Evolutionary conservation across 139 green algal species (phyloP).

Genomic region (Gonium pectorale): DNA sequence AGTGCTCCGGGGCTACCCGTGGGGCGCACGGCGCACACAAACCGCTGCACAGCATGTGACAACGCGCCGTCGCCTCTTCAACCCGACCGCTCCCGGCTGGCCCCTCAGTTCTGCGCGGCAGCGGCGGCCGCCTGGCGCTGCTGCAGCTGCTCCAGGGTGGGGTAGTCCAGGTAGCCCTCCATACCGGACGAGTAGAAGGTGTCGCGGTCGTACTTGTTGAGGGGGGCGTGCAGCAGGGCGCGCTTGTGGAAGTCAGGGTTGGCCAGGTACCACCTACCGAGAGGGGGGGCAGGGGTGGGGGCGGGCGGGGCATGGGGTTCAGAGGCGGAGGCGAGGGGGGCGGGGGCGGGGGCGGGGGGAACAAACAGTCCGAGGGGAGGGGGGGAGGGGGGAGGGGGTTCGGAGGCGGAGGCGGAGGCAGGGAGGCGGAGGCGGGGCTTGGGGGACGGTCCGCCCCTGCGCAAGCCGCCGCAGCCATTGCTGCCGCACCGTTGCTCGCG

Average conservation of each 20-base stretch:
- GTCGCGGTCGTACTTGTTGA: slow-evolving; percentile 83
- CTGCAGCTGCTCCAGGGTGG: slow-evolving; percentile 74
- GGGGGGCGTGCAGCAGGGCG: slow-evolving; percentile 64
- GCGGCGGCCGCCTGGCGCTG: background rate
- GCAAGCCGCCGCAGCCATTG: no score
- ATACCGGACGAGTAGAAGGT: slow-evolving; percentile 76
- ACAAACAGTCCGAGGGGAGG: background rate
- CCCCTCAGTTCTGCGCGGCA: background rate
- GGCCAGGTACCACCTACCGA: slow-evolving; percentile 67
- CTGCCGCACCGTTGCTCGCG: no score
- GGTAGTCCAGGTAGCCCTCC: slow-evolving; percentile 88
- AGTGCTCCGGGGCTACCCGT: no score
- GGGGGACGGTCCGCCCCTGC: no score
- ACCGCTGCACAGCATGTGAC: background rate
- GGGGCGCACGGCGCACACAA: no score
- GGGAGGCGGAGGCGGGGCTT: no score
- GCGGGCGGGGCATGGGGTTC: background rate
- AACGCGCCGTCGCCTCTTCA: background rate
- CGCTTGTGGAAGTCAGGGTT: slow-evolving; percentile 87
- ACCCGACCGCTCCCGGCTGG: no score
- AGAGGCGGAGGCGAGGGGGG: background rate
- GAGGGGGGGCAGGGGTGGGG: background rate
- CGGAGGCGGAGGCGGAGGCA: background rate
- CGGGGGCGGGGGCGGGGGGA: background rate
- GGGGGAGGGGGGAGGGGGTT: background rate